Evolutionary conservation across 768 basidiomycete species (phyloP), one percentile per base, ranked within the genome.

Genomic region (Kwoniella europaea): DNA sequence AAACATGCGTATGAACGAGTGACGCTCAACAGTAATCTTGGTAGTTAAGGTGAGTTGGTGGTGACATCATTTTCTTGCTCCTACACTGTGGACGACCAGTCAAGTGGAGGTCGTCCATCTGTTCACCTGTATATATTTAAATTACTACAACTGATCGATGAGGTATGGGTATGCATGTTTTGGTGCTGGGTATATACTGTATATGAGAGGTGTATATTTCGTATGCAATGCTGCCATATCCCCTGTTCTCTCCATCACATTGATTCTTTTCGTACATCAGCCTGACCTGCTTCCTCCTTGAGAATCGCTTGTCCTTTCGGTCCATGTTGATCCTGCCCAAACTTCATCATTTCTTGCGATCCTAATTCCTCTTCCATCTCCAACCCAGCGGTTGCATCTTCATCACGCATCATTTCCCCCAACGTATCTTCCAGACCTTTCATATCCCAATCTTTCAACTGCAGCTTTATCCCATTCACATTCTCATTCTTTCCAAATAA

Each of bases 31-130:
- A 18, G 13, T 13, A 13, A 5, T 46, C 18, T 46, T 13, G 46
- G 5, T 46, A 46, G 44, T 46, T 7, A 6, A 16, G 20, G 57
- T 16, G n/a, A 52, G 29, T 41, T 13, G 2, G 9, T 22, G 3
- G 68, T 69, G 68, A 69, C 68, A 69, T 69, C 68, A 69, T 68
- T n/a, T 41, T 18, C 46, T 55, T 20, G 1, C 44, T 22, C 15
- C 2, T 35, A 5, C 0, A 9, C 9, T 9, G 27, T n/a, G 15
- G 42, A 43, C 43, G 55, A 65, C 43, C 29, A 42, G 1, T 5
- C 27, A 59, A 50, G 68, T 69, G 68, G 68, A 69, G 68, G 68
- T 53, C 10, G n/a, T 50, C 57, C 44, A 68, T 10, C 35, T 35
- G 24, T 35, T 35, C 1, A 35, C 35, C 41, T 12, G 43, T 44